These are phyloP conservation scores for Termitomyces sp. DNA, from an alignment of 768 basidiomycete genomes.

Conservation along the genomic window DNA sequence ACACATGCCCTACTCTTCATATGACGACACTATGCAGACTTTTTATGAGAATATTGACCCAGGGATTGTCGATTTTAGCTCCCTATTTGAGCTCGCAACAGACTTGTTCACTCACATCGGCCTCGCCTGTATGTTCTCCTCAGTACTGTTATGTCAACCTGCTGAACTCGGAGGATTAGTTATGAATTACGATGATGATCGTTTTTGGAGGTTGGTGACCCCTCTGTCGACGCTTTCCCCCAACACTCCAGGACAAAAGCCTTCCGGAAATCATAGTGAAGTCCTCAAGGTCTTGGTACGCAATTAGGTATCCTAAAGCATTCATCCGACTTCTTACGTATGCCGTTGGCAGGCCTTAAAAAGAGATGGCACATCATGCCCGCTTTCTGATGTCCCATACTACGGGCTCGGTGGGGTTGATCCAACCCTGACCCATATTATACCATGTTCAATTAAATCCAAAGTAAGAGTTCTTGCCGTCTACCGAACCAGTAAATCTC, in stretches of 20 bases:
- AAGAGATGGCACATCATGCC: constrained; percentile 17
- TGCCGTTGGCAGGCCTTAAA: constrained; percentile 6
- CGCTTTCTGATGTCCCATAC: constrained; percentile 9
- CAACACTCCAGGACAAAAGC: background rate
- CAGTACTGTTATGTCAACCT: background rate
- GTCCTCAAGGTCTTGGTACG: constrained; percentile 9
- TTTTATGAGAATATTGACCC: constrained; percentile 14
- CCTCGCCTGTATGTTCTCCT: constrained; percentile 11
- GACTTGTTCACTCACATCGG: constrained; percentile 16
- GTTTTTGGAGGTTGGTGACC: background rate
- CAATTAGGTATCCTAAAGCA: background rate
- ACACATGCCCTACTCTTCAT: constrained; percentile 11
- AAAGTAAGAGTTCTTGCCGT: constrained; percentile 2
- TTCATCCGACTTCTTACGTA: background rate
- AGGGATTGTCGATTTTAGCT: constrained; percentile 6
- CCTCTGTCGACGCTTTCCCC: background rate
- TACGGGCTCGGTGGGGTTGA: constrained; percentile 3
- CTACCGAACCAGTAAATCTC: background rate
- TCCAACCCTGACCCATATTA: constrained; percentile 11
- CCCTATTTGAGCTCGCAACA: constrained; percentile 14
- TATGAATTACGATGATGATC: constrained; percentile 6
- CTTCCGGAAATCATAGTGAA: background rate
- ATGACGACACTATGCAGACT: constrained; percentile 7
- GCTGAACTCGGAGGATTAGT: constrained; percentile 1
- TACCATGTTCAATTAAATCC: constrained; percentile 10